Evolutionary conservation across 2,329 filamentous ascomycete genomes (phyloP), one percentile per base, ranked within the genome.

Genomic region (Penicillium sp.): DNA sequence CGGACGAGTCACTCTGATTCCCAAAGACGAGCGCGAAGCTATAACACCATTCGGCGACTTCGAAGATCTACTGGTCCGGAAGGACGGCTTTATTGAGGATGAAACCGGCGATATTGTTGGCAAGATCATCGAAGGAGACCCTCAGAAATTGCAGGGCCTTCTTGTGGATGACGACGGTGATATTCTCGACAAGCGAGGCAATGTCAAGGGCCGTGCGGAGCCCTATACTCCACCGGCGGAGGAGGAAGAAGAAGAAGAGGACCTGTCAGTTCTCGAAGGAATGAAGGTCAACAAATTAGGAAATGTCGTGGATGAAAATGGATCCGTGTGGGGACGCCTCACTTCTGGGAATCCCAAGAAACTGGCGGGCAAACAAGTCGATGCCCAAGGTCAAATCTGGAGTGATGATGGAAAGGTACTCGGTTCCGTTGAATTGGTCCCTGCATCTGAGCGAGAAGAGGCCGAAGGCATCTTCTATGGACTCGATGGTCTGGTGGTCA

Each of bases 341-440:
- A 14, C 27, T 13, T 48, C 39, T 20, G 58, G 58, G 4, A 81
- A 81, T 53, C 69, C 77, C 28, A 79, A 79, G 13, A 33, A 33
- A 14, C 30, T 33, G 2, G 30, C 30, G 2, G 30, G 30, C 30
- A 33, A 33, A 14, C 30, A 33, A n/a, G 30, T 33, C 14, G 30
- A 33, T 6, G 30, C 30, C 13, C 2, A 33, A 33, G 30, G 30
- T 5, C 30, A 33, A n/a, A 5, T 33, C 14, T 33, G 30, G 30
- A 33, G 30, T 33, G 30, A 33, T 5, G 30, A 33, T n/a, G 30
- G 30, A n/a, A 33, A 33, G 13, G 30, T 33, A 13, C 30, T 33
- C 30, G 30, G 30, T 2, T 33, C 30, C 7, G 30, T 33, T 4
- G 30, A 33, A 33, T n/a, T 33, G 30, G n/a, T 33, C 13, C 30